phyloP scores from a whole-genome alignment of 306 rosid species.

The Rosa multiflora region DNA sequence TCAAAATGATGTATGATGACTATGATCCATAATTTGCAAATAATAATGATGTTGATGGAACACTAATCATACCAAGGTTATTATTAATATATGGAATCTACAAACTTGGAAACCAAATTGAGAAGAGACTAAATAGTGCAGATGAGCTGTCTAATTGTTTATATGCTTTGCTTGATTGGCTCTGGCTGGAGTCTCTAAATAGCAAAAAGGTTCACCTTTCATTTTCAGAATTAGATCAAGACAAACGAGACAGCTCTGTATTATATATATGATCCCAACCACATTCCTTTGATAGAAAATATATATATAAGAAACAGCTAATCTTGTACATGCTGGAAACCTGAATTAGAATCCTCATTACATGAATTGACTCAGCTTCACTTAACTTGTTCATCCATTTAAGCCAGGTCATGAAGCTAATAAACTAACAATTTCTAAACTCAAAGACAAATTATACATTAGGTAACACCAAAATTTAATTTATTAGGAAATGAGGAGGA shows the following conservation, averaged over 20 bases:
- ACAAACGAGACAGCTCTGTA: not conserved
- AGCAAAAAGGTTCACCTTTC: not conserved
- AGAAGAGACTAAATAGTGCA: not conserved
- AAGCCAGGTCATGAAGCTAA: not conserved
- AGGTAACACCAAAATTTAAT: not conserved
- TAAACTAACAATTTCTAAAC: not conserved
- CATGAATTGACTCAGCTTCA: conserved; percentile 1
- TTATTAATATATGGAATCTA: not conserved
- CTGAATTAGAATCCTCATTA: not conserved
- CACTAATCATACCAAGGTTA: not conserved
- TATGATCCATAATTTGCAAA: not conserved
- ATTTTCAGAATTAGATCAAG: conserved; percentile 3
- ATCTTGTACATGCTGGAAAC: not conserved
- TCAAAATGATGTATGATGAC: too few species aligned
- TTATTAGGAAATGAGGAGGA: not conserved
- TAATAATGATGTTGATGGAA: not conserved
- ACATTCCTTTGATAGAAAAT: not conserved
- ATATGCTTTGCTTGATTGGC: not conserved
- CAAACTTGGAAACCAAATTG: not conserved
- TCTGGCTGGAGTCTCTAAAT: not conserved
- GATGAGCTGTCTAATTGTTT: not conserved
- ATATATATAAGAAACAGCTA: not conserved
- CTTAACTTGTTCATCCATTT: not conserved
- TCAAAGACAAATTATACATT: not conserved
- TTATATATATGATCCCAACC: not conserved